These are phyloP conservation scores for Fragaria ananassa DNA, from an alignment of 306 rosid genomes.

Conservation along the genomic window DNA sequence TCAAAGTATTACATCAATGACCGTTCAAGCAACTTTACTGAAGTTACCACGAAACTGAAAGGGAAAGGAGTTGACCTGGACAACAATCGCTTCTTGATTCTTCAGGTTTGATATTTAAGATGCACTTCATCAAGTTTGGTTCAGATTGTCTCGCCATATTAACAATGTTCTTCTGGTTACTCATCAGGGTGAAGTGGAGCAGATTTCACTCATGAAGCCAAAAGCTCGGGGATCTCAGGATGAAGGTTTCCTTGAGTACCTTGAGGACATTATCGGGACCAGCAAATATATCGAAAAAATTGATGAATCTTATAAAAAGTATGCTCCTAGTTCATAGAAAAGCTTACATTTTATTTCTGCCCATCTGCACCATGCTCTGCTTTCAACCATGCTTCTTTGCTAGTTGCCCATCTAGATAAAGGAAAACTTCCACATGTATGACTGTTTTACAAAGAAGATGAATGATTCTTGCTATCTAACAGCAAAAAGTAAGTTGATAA, in stretches of 20 bases:
- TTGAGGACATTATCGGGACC: conserved; percentile 90
- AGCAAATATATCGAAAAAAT: conserved; percentile 73
- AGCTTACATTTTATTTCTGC: too few species aligned
- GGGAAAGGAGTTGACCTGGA: conserved; percentile 97
- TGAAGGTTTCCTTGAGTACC: conserved; percentile 92
- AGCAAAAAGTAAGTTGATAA: too few species aligned
- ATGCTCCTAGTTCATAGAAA: too few species aligned
- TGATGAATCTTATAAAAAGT: conserved; percentile 72
- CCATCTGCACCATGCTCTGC: too few species aligned
- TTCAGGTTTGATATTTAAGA: conserved; percentile 56
- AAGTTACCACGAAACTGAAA: conserved; percentile 87
- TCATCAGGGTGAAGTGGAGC: conserved; percentile 89
- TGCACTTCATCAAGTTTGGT: too few species aligned
- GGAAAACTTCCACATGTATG: too few species aligned
- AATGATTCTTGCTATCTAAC: too few species aligned
- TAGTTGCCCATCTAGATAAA: too few species aligned
- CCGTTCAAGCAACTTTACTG: conserved; percentile 76
- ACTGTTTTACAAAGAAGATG: too few species aligned
- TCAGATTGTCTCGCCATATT: neutral
- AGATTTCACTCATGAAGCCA: conserved; percentile 92
- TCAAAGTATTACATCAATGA: conserved; percentile 83
- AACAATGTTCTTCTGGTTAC: conserved; percentile 28
- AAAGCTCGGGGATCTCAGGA: conserved; percentile 95
- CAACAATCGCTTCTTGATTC: conserved; percentile 87
- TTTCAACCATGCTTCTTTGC: too few species aligned